Percentiles rank a stretch among this genome's conserved stretches.
phyloP scores from a whole-genome alignment of 2,329 filamentous ascomycete species.

The Akanthomyces lecanii region DNA sequence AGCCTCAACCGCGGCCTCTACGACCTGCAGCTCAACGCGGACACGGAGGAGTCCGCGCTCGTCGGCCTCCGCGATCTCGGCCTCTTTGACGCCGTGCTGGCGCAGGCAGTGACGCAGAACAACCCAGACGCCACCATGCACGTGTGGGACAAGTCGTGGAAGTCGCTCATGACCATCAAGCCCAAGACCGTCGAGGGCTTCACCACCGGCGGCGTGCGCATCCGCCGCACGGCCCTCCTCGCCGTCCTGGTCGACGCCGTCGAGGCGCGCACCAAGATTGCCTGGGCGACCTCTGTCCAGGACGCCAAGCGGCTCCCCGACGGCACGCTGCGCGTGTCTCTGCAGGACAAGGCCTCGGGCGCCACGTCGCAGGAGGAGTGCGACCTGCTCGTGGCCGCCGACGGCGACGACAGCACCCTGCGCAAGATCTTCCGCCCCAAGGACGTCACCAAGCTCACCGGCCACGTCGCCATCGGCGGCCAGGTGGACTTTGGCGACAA shows the following conservation, averaged over 20 bases:
- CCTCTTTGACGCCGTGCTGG: conserved; percentile 28
- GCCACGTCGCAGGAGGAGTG: conserved; percentile 20
- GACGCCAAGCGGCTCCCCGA: conserved; percentile 1
- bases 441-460: conserved; percentile 32
- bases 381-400: conserved; percentile 39
- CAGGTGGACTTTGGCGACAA: conserved; percentile 28
- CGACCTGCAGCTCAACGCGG: conserved; percentile 30
- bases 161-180: conserved; percentile 25
- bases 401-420: conserved; percentile 37
- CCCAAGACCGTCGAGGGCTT: conserved; percentile 23
- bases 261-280: conserved; percentile 7
- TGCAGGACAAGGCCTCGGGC: not conserved
- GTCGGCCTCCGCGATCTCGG: conserved; percentile 33
- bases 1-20: conserved; percentile 29
- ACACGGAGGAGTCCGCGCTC: conserved; percentile 27
- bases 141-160: conserved; percentile 32
- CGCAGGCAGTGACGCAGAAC: conserved; percentile 23
- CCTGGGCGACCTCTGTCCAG: conserved; percentile 8
- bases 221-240: conserved; percentile 28
- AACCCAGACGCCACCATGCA: conserved; percentile 25
- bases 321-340: conserved; percentile 11
- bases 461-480: conserved; percentile 33
- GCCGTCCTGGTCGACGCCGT: conserved; percentile 26
- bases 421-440: conserved; percentile 31
- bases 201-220: conserved; percentile 27